Base-by-base conservation (phyloP, 305 asterid genomes). In the Fraxinus dipetala region DNA sequence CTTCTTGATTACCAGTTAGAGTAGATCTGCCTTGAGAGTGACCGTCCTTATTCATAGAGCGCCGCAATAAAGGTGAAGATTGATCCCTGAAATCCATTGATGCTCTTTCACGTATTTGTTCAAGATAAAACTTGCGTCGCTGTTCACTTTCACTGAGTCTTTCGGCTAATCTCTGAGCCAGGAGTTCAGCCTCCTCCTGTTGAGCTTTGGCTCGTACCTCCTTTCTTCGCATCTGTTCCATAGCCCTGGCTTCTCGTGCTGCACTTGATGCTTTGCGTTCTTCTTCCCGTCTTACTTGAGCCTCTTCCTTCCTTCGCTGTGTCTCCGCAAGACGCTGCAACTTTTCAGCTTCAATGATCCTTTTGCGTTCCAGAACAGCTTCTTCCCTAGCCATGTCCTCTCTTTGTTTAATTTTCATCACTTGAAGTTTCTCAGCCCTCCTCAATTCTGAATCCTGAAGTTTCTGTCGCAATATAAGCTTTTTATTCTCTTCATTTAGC, bases 81-180 rank as follows among this genome's bases (percentile, higher is more conserved):
- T 94, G 98, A 89, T 96, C 99, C 89, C 99, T 90, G 84, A 94
- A 96, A 88, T 96, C 99, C 98, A 94, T 96, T 63, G 99, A 93
- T 8, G 99, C 99, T 84, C 90, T 92, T 90, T 96, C 99, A 67
- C 98, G 93, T 79, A 96, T 96, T 87, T 96, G 99, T 87, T 94
- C 99, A 78, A 96, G 90, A 89, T 96, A 96, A 89, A 92, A 88
- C 82, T 96, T 93, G 51, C 98, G 92, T 76, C 99, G 87, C 85
- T 90, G 99, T 83, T 96, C 98, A 67, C 99, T 96, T 91, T 96
- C 99, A 59, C 92, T 89, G 80, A 96, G 98, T 88, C 91, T 90
- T 90, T 96, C 98, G 59, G 98, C 97, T 87, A 96, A 91, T 86
- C 90, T 96, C 88, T 93, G 98, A 84, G 99, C 99, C 86, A 96